phyloP scores from a whole-genome alignment of 371 early-diverging fungal species.

The Coemansia sp. region DNA sequence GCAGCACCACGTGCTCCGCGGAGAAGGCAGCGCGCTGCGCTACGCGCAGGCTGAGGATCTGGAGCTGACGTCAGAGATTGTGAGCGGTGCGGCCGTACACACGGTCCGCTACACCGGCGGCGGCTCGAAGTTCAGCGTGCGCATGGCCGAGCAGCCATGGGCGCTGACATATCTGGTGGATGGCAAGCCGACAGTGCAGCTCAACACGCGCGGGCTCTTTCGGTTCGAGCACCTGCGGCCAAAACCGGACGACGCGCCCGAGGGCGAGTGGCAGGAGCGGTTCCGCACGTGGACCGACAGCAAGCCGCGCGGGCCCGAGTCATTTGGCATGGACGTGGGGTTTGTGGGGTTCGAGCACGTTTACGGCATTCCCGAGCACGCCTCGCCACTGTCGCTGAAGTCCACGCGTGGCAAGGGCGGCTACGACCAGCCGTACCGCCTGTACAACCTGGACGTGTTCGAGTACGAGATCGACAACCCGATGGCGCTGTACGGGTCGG shows the following conservation, averaged over 20 bases:
- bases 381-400: constrained; percentile 78
- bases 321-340: constrained; percentile 88
- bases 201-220: constrained; percentile 85
- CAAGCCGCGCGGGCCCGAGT: constrained; percentile 91
- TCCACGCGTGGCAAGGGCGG: constrained; percentile 79
- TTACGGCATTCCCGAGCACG: constrained; percentile 96
- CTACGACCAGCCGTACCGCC: constrained; percentile 91
- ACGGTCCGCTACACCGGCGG: constrained; percentile 37
- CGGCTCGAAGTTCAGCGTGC: constrained; percentile 21
- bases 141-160: constrained; percentile 48
- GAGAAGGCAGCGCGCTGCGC: constrained; percentile 55
- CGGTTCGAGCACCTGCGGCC: constrained; percentile 79
- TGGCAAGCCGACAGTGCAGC: constrained; percentile 60
- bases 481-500: constrained; percentile 93
- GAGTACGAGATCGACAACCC: constrained; percentile 92
- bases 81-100: constrained; percentile 11
- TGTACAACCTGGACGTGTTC: constrained; percentile 97
- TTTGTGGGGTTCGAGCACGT: constrained; percentile 84
- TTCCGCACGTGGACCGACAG: constrained; percentile 85
- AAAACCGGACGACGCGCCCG: constrained; percentile 58
- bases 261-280: constrained; percentile 83
- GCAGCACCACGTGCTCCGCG: constrained; percentile 61
- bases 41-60: constrained; percentile 29
- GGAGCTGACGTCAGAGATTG: constrained; percentile 10
- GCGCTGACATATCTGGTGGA: constrained; percentile 64